A percentile compares a stretch with the other conserved stretches of the same genome.
These are phyloP conservation scores for Rhizopus stolonifer DNA, from an alignment of 371 early-diverging fungal species.

Conservation along the genomic window DNA sequence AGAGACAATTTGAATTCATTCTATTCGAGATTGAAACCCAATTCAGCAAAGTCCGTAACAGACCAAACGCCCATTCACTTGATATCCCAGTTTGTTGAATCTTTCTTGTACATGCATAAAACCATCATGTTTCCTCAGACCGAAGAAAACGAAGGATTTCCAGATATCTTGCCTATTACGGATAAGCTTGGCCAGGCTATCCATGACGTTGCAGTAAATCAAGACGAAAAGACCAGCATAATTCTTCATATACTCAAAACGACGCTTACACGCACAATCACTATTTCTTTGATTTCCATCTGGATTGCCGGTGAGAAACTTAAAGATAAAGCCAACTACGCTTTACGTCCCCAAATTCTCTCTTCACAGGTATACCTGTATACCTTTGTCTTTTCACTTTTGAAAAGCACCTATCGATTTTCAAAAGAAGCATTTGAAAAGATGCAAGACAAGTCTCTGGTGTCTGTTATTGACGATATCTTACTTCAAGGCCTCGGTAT, in stretches of 20 bases:
- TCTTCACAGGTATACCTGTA: slow-evolving; percentile 33
- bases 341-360: slow-evolving; percentile 26
- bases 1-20: slow-evolving; percentile 46
- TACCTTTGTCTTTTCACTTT: slow-evolving; percentile 28
- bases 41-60: slow-evolving; percentile 1
- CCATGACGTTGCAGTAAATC: background rate
- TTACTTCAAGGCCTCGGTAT: slow-evolving; percentile 39
- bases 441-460: slow-evolving; percentile 14
- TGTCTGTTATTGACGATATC: slow-evolving; percentile 24
- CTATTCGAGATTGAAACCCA: slow-evolving; percentile 41
- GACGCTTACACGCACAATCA: slow-evolving; percentile 34
- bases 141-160: slow-evolving; percentile 13
- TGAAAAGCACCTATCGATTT: slow-evolving; percentile 22
- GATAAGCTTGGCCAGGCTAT: slow-evolving; percentile 8
- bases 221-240: slow-evolving; percentile 4
- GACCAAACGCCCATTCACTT: background rate
- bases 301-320: slow-evolving; percentile 43
- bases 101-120: slow-evolving; percentile 41
- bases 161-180: slow-evolving; percentile 7
- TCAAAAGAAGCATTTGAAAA: slow-evolving; percentile 21
- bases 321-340: slow-evolving; percentile 31
- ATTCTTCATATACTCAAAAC: slow-evolving; percentile 34
- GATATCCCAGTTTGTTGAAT: slow-evolving; percentile 37
- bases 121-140: slow-evolving; percentile 36
- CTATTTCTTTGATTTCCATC: slow-evolving; percentile 40